Percentiles rank a stretch among this genome's conserved stretches.
Conservation (phyloP, 2,329 filamentous ascomycete species). For the Sporothrix euskadiensis region DNA sequence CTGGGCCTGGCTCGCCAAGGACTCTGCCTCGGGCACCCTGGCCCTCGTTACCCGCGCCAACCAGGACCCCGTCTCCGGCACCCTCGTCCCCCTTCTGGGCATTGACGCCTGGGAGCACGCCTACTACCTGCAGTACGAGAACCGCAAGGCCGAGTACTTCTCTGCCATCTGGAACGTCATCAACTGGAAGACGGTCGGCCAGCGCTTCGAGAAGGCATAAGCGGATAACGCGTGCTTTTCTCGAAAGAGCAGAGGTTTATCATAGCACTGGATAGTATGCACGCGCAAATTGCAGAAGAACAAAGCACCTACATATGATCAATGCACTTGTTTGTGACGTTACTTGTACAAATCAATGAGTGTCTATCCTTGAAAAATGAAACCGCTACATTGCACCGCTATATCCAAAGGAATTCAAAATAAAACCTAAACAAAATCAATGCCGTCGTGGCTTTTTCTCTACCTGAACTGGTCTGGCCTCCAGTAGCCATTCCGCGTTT, state of each 20-base stretch:
- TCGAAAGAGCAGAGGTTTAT: background rate
- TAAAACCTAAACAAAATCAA: background rate
- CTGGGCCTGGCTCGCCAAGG: constrained; percentile 86
- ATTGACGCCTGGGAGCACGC: constrained; percentile 97
- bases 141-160: constrained; percentile 96
- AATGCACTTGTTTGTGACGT: background rate
- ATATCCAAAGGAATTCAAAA: background rate
- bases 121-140: constrained; percentile 95
- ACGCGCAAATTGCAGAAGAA: background rate
- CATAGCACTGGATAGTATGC: background rate
- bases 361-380: background rate
- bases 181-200: constrained; percentile 90
- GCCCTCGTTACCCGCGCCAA: constrained; percentile 73
- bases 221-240: background rate
- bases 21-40: constrained; percentile 62
- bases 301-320: background rate
- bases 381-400: background rate
- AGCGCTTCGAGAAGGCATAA: constrained; percentile 58
- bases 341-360: background rate
- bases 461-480: background rate
- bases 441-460: background rate
- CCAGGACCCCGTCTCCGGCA: constrained; percentile 85
- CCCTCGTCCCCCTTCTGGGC: constrained; percentile 78
- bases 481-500: constrained; percentile 21
- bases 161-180: constrained; percentile 89